Base-by-base conservation (phyloP, 352 stramenopile genomes). In the Pythium graminicola region DNA sequence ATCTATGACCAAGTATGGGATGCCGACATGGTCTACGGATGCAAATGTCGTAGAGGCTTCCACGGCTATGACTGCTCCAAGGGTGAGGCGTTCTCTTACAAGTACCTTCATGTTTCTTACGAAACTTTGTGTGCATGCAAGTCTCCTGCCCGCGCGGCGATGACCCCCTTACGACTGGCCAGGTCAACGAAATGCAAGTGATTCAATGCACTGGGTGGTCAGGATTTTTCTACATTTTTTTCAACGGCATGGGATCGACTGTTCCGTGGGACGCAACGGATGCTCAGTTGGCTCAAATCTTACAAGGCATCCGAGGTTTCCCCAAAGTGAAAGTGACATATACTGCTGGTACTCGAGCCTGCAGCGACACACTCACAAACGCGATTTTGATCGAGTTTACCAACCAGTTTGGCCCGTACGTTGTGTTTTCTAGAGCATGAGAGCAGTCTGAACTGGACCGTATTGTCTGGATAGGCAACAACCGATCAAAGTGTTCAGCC, bases 161-260 rank as follows among this genome's bases (percentile, higher is more conserved):
- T 62, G 89, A 97, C 47, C 86, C 86, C 10, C 43, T 95, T 19
- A 96, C 83, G 0, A 76, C 68, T 1, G 73, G 71, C 2, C 89
- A 96, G 49, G 74, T 67, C n/a, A 96, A 89, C 54, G 86, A 95
- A 41, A 70, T 81, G 16, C 82, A 95, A 60, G 67, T 89, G 56
- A 33, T 91, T 19, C 83, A 76, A 52, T 97, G 87, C 61, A 83
- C 84, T 7, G 84, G 65, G 7, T 79, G 65, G 11, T 70, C 60
- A 16, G 84, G 85, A 6, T 80, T 57, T n/a, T 89, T 92, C 57
- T 41, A 69, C 14, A 38, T 92, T 9, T 85, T 72, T 31, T 92
- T 86, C 54, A 72, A 80, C 42, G 78, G 81, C 0, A 50, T 74
- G 50, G 70, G 67, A 14, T 66, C 64, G 6, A 60, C 56, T 6